Base-by-base conservation (phyloP, 2,329 filamentous ascomycete species). In the Microdochium nivale region DNA sequence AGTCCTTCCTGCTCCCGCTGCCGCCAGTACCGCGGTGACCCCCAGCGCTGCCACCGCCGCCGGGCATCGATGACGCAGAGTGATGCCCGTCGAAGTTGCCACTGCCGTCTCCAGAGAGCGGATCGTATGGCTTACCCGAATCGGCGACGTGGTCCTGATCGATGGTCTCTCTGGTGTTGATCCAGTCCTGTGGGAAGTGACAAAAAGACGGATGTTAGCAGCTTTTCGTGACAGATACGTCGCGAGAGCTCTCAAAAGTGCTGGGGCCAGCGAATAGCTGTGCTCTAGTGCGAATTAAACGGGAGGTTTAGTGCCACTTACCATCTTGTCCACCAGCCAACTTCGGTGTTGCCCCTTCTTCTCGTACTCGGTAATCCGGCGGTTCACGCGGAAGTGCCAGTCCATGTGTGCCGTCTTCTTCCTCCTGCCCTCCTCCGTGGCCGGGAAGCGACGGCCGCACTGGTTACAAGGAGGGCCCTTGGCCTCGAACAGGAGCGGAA, bases 321-420 rank as follows among this genome's bases (percentile, higher is more conserved):
- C 87, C 71, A 85, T 78, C 71, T 95, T 88, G 62, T 95, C 89
- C 48, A 96, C 84, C 65, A 96, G 96, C 90, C 90, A 97, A 67
- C 90, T 95, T 32, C 94, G 85, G 63, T 95, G 91, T 60, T 95
- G 88, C 30, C 88, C 90, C 55, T 89, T 81, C 65, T 89, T 92
- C 62, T 89, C 84, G 14, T 88, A 86, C 59, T 97, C 92, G 2
- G 84, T 84, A 70, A 95, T 89, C 47, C 90, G 86, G 62, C 91
- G 87, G 63, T 96, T 92, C 24, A 92, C 91, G 52, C 87, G 85
- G 72, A 99, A 99, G 69, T 99, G 94, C 94, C 94, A 99, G 69
- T 99, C 94, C 76, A 99, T 85, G 65, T 99, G 94, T 2, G 86
- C 83, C 24, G 86, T 88, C 72, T 97, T 97, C 73, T 87, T 88